Conservation (phyloP, 345 rosid species). For the Citrus maxima region DNA sequence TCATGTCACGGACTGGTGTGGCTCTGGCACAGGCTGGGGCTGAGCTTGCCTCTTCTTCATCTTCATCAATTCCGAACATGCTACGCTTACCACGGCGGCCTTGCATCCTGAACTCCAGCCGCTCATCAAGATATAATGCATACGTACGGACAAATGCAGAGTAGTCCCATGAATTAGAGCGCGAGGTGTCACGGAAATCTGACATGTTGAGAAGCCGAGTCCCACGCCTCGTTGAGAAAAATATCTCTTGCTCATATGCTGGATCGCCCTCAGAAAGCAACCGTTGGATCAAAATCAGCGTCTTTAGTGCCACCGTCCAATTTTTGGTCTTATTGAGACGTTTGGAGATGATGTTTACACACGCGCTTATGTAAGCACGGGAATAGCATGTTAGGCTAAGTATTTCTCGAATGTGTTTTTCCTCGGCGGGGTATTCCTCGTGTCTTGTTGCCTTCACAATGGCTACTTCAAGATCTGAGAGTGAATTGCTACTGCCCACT, state of each 20-base stretch:
- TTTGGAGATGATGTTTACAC: slow-evolving; percentile 51
- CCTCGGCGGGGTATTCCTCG: slow-evolving; percentile 83
- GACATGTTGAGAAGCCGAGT: slow-evolving; percentile 80
- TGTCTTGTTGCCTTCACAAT: slow-evolving; percentile 90
- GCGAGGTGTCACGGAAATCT: slow-evolving; percentile 64
- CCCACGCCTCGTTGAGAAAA: slow-evolving; percentile 84
- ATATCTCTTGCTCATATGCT: slow-evolving; percentile 80
- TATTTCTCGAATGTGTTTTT: slow-evolving; percentile 68
- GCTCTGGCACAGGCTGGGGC: slow-evolving; percentile 22
- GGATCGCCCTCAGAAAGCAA: slow-evolving; percentile 65
- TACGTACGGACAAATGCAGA: slow-evolving; percentile 82
- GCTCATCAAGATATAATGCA: slow-evolving; percentile 71
- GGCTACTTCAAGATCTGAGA: slow-evolving; percentile 77
- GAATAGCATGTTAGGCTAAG: slow-evolving; percentile 70
- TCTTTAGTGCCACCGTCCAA: slow-evolving; percentile 89
- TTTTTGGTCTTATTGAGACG: slow-evolving; percentile 79
- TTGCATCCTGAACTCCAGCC: slow-evolving; percentile 70
- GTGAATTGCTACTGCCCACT: slow-evolving; percentile 61
- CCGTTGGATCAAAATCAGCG: slow-evolving; percentile 65
- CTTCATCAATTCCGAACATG: slow-evolving; percentile 42
- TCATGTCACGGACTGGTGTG: slow-evolving; percentile 63
- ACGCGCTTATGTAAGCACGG: slow-evolving; percentile 47
- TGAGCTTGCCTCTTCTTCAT: slow-evolving; percentile 30
- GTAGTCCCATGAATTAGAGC: slow-evolving; percentile 69
- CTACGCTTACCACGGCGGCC: slow-evolving; percentile 57